Evolutionary conservation across 2,329 filamentous ascomycete species (phyloP).

Genomic region (Sphaceloma murrayae): DNA sequence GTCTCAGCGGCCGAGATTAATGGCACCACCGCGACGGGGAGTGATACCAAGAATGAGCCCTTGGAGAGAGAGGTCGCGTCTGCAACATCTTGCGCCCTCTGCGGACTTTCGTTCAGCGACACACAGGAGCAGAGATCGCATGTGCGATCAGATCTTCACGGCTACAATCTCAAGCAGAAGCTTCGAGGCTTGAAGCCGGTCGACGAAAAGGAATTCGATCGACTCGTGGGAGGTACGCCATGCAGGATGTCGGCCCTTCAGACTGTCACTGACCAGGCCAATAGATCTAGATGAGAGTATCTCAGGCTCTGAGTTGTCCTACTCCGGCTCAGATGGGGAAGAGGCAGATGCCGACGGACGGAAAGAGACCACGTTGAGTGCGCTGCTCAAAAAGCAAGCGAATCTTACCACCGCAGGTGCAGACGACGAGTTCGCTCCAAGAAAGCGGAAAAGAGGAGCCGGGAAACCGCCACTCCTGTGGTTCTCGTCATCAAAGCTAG

Average conservation of each 20-base stretch:
- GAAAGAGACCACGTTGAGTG: slow-evolving; percentile 63
- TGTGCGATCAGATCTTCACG: slow-evolving; percentile 80
- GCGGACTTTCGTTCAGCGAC: slow-evolving; percentile 59
- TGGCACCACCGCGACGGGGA: slow-evolving; percentile 1
- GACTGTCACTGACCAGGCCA: neutral
- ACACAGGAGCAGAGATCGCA: slow-evolving; percentile 77
- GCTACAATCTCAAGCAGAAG: slow-evolving; percentile 91
- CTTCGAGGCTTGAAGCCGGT: slow-evolving; percentile 63
- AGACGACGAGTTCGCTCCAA: slow-evolving; percentile 29
- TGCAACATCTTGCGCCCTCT: slow-evolving; percentile 72
- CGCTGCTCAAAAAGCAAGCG: slow-evolving; percentile 74
- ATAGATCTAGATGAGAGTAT: slow-evolving; percentile 75
- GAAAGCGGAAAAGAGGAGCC: slow-evolving; percentile 43
- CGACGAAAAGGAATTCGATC: slow-evolving; percentile 75
- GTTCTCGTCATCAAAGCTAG: slow-evolving; percentile 69
- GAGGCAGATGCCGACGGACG: slow-evolving; percentile 56
- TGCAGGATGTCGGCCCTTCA: neutral
- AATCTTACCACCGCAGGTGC: slow-evolving; percentile 54
- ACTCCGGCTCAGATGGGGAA: slow-evolving; percentile 50
- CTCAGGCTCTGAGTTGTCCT: slow-evolving; percentile 69
- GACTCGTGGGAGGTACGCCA: slow-evolving; percentile 53
- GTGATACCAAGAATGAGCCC: slow-evolving; percentile 26
- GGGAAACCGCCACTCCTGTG: slow-evolving; percentile 72
- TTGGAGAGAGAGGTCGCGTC: slow-evolving; percentile 40
- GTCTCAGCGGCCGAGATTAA: slow-evolving; percentile 18